phyloP scores from a whole-genome alignment of 768 basidiomycete genomes.

The Mycena rebaudengoi region DNA sequence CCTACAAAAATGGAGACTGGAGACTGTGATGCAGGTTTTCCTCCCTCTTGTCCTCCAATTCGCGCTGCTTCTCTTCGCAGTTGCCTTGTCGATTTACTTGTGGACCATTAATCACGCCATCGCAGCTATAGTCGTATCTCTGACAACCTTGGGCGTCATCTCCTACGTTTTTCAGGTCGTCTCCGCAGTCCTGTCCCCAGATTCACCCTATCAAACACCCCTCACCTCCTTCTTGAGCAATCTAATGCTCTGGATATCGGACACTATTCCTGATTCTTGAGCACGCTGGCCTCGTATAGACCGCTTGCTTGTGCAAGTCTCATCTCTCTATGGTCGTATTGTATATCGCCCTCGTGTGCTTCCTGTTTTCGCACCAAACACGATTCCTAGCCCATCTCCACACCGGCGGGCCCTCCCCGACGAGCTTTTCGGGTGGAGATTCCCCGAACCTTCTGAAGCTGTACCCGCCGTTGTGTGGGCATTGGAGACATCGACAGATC shows the following conservation, averaged over 20 bases:
- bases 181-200: not conserved
- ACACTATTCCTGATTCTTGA: not conserved
- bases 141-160: not conserved
- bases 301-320: no score
- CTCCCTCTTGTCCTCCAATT: not conserved
- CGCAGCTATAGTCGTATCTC: not conserved
- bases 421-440: not conserved
- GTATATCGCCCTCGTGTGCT: no score
- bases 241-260: not conserved
- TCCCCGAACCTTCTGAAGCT: not conserved
- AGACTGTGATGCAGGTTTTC: not conserved
- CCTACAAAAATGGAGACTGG: constrained; percentile 3
- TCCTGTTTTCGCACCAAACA: no score
- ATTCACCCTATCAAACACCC: constrained; percentile 12
- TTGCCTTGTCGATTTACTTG: constrained; percentile 1
- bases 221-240: not conserved
- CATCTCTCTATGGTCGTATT: no score
- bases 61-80: not conserved
- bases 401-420: not conserved
- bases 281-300: not conserved
- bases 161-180: not conserved
- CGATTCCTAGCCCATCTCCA: not conserved
- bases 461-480: constrained; percentile 1
- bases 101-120: not conserved
- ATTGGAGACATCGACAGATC: constrained; percentile 6